Base-by-base conservation (phyloP, 192 early-diverging fungal genomes). In the Coemansia sp. region DNA sequence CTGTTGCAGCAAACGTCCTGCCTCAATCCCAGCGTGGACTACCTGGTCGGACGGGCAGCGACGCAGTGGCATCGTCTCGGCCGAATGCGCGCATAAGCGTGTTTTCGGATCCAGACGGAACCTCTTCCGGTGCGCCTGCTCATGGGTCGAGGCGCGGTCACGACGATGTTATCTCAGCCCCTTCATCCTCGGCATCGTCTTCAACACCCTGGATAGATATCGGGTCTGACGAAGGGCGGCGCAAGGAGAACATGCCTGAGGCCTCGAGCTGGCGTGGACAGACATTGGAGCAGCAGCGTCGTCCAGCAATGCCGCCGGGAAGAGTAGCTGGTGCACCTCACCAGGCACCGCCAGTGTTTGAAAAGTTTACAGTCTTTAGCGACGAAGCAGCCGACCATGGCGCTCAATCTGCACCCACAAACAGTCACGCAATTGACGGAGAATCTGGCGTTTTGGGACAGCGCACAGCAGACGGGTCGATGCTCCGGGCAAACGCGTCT, bases 201-300 rank as follows among this genome's bases (percentile, higher is more conserved):
- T n/a, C n/a, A n/a, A 32, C 41, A 3, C 13, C 68, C n/a, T 89
- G 87, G 88, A 41, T 18, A 1, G 85, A 87, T 27, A 77, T 80
- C 30, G 85, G 86, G 5, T 73, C 84, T 1, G 65, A 81, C 18
- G 64, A 67, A 18, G 55, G 77, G 13, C 64, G 83, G 5, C 65
- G 77, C n/a, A 90, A 90, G 62, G 88, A 92, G 62, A 89, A 90
- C 54, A 34, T 80, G 5, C 61, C 47, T 4, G 84, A 89, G 34
- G 60, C 81, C 4, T 70, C 66, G 9, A 46, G 56, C 24, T 89
- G 85, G 88, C 78, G 72, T 41, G 84, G 82, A 0, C 62, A 78
- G 10, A 86, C 52, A 5, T 51, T 90, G 0, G 73, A 75, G 36
- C 81, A 85, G 67, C 52, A 52, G 22, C 35, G 63, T 2, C 19